These are phyloP conservation scores for Claviceps capensis DNA, from an alignment of 2,329 filamentous ascomycete genomes.

Conservation along the genomic window DNA sequence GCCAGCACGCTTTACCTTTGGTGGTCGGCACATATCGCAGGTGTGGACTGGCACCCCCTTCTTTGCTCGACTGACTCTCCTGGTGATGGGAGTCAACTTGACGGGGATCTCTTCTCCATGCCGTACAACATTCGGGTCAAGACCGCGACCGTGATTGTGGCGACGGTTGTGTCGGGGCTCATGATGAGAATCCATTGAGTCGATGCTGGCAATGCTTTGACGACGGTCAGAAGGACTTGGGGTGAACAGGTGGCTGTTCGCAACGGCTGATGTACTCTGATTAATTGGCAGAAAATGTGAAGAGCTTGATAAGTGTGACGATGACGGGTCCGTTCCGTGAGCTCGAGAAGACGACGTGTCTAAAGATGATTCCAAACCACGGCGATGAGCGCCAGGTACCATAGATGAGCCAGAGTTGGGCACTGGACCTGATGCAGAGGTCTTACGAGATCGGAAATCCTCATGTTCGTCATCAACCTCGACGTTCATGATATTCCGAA, in stretches of 20 bases:
- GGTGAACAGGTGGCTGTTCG: slow-evolving; percentile 14
- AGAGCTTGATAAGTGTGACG: slow-evolving; percentile 9
- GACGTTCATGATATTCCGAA: slow-evolving; percentile 44
- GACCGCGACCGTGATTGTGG: slow-evolving; percentile 9
- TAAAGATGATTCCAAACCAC: slow-evolving; percentile 10
- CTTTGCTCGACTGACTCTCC: slow-evolving; percentile 43
- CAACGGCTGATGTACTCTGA: slow-evolving; percentile 11
- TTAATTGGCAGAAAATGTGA: slow-evolving; percentile 14
- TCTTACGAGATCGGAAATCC: slow-evolving; percentile 28
- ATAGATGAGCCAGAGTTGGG: slow-evolving; percentile 18
- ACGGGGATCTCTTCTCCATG: slow-evolving; percentile 25
- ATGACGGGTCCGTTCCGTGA: slow-evolving; percentile 22
- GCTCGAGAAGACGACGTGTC: slow-evolving; percentile 18
- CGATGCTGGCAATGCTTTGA: slow-evolving; percentile 32
- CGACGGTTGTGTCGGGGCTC: slow-evolving; percentile 10
- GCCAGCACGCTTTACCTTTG: slow-evolving; percentile 28
- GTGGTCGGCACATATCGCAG: slow-evolving; percentile 36
- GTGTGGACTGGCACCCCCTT: slow-evolving; percentile 45
- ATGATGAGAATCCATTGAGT: slow-evolving; percentile 33
- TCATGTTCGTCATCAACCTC: slow-evolving; percentile 36
- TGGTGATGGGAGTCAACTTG: slow-evolving; percentile 42
- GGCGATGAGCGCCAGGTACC: slow-evolving; percentile 15
- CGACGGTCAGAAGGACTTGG: slow-evolving; percentile 17
- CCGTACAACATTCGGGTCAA: slow-evolving; percentile 19
- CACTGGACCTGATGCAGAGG: slow-evolving; percentile 22